A percentile compares a stretch with the other conserved stretches of the same genome.
These are phyloP conservation scores for Penicillium coffeae DNA, from an alignment of 495 filamentous ascomycete genomes.

Conservation along the genomic window DNA sequence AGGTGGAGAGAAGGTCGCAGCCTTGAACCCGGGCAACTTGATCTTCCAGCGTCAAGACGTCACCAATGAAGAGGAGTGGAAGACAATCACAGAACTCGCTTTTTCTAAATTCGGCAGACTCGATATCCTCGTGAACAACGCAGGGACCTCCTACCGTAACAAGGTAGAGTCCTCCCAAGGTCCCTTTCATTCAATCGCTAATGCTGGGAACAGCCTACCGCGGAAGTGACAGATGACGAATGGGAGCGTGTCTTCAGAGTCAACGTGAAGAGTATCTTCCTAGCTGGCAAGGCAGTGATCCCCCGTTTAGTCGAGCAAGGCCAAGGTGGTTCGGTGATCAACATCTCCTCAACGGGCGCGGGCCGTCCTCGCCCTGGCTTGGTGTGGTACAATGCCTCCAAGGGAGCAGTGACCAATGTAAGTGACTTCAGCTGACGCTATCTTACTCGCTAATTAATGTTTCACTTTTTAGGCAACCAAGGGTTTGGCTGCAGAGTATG, in stretches of 20 bases:
- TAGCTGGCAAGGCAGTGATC: conserved; percentile 49
- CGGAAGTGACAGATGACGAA: conserved; percentile 62
- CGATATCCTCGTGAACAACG: conserved; percentile 66
- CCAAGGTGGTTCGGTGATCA: conserved; percentile 59
- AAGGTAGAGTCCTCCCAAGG: conserved; percentile 36
- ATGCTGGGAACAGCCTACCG: conserved; percentile 38
- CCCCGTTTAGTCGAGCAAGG: conserved; percentile 53
- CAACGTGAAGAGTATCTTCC: conserved; percentile 60
- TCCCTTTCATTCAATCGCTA: not conserved
- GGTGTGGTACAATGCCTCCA: conserved; percentile 69
- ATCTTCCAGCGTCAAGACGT: conserved; percentile 50
- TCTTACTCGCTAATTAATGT: not conserved
- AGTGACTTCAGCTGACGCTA: conserved; percentile 1
- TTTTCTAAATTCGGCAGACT: conserved; percentile 47
- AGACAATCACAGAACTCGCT: conserved; percentile 40
- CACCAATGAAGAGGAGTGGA: conserved; percentile 49
- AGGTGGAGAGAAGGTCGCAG: conserved; percentile 44
- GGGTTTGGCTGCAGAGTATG: conserved; percentile 66
- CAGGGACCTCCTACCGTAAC: conserved; percentile 65
- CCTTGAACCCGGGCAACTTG: conserved; percentile 35
- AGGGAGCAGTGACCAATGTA: conserved; percentile 63
- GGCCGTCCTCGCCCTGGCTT: conserved; percentile 61
- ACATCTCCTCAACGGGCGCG: conserved; percentile 62
- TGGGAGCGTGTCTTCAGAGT: conserved; percentile 65
- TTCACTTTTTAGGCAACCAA: conserved; percentile 49